Evolutionary conservation across 495 filamentous ascomycete genomes (phyloP).

Genomic region (Aspergillus saccharolyticus): DNA sequence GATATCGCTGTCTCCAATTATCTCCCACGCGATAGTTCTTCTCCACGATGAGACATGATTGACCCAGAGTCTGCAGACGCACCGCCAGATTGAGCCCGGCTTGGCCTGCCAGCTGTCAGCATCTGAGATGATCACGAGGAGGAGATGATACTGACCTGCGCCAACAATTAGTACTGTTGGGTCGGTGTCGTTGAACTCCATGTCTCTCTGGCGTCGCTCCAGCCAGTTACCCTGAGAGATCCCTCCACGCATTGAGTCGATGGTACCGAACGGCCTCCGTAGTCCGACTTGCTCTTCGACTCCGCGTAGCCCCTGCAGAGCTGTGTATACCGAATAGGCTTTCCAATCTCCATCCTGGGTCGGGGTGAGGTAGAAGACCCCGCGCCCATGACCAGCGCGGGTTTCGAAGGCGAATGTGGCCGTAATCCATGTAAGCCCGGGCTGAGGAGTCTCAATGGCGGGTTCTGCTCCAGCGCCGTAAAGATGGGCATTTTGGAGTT

Average conservation of each 20-base stretch:
- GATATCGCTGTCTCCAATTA: conserved; percentile 68
- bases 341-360: conserved; percentile 51
- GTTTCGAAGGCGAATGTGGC: conserved; percentile 51
- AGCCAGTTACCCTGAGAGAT: conserved; percentile 61
- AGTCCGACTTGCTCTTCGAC: conserved; percentile 47
- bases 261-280: conserved; percentile 47
- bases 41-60: conserved; percentile 62
- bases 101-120: conserved; percentile 27
- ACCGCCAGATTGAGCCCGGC: conserved; percentile 58
- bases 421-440: conserved; percentile 44
- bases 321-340: conserved; percentile 60
- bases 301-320: conserved; percentile 47
- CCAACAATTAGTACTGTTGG: conserved; percentile 66
- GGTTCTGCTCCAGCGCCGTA: conserved; percentile 39
- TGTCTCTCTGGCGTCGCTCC: conserved; percentile 52
- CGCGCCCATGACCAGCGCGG: conserved; percentile 51
- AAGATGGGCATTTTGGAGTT: conserved; percentile 32
- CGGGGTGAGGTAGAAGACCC: conserved; percentile 52
- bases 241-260: conserved; percentile 54
- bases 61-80: conserved; percentile 62
- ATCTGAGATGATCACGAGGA: conserved; percentile 10
- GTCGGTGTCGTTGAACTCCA: conserved; percentile 52
- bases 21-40: conserved; percentile 62
- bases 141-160: conserved; percentile 34
- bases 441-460: conserved; percentile 35